Percentiles rank a stretch among this genome's conserved stretches.
Evolutionary conservation across 192 early-diverging fungal species (phyloP).

Genomic region (Dispira parvispora): DNA sequence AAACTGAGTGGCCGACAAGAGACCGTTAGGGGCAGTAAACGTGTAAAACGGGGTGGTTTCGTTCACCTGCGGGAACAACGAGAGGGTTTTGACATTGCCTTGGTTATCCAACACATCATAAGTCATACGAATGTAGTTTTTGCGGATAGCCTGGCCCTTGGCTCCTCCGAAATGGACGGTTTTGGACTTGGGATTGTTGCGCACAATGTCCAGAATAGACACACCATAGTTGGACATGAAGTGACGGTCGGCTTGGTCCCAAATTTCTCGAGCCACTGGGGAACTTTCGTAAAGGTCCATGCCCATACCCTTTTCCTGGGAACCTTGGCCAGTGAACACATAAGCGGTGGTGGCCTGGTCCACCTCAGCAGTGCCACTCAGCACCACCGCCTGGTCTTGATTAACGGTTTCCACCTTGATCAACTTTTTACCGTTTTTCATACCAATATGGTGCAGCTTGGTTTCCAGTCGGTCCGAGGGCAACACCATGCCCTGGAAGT

Average conservation of each 20-base stretch:
- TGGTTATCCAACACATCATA: conserved; percentile 69
- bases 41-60: conserved; percentile 56
- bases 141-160: conserved; percentile 64
- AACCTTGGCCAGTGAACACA: conserved; percentile 93
- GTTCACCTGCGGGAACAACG: conserved; percentile 77
- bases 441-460: conserved; percentile 82
- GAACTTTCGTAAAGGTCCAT: conserved; percentile 82
- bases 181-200: conserved; percentile 59
- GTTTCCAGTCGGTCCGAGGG: conserved; percentile 79
- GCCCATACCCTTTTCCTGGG: conserved; percentile 90
- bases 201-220: conserved; percentile 82
- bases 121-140: conserved; percentile 76
- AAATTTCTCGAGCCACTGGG: conserved; percentile 65
- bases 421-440: conserved; percentile 92
- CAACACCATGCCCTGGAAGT: conserved; percentile 86
- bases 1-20: conserved; percentile 89
- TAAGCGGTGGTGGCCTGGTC: conserved; percentile 82
- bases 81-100: conserved; percentile 56
- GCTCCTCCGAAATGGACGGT: conserved; percentile 82
- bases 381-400: conserved; percentile 57
- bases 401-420: conserved; percentile 81
- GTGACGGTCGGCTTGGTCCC: conserved; percentile 82
- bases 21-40: conserved; percentile 64
- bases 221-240: conserved; percentile 72
- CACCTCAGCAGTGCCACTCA: conserved; percentile 82